Conservation (phyloP, 1,139 yeast species). For the Candida tetrigidarum region DNA sequence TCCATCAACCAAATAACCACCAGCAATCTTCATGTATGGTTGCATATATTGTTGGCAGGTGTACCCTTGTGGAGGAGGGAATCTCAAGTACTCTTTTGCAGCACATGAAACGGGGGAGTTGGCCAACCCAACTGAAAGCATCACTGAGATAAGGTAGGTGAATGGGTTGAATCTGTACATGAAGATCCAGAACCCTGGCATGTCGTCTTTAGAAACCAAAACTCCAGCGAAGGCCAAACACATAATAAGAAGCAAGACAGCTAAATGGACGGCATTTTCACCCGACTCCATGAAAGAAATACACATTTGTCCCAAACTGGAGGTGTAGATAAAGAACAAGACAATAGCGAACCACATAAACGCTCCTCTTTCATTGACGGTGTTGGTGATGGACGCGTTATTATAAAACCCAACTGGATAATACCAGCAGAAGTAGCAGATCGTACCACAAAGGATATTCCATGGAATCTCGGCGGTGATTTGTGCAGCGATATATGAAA, state of each 20-base stretch:
- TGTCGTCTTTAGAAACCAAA: constrained; percentile 23
- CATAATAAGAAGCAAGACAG: constrained; percentile 26
- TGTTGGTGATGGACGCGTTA: constrained; percentile 47
- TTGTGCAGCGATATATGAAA: constrained; percentile 55
- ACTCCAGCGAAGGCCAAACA: constrained; percentile 42
- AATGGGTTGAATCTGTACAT: constrained; percentile 67
- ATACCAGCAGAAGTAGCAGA: constrained; percentile 51
- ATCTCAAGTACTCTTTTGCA: constrained; percentile 26
- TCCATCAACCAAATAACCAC: constrained; percentile 54
- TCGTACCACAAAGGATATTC: constrained; percentile 65
- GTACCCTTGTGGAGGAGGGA: constrained; percentile 45
- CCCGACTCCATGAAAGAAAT: constrained; percentile 40
- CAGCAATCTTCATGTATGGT: constrained; percentile 46
- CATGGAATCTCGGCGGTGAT: constrained; percentile 76
- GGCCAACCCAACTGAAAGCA: constrained; percentile 30
- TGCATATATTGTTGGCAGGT: constrained; percentile 61
- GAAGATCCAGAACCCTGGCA: constrained; percentile 54
- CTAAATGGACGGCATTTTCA: constrained; percentile 42
- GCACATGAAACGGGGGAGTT: constrained; percentile 29
- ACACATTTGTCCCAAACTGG: constrained; percentile 41
- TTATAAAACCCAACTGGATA: constrained; percentile 57
- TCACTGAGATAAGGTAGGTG: constrained; percentile 55
- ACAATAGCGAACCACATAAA: constrained; percentile 48
- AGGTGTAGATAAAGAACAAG: constrained; percentile 33
- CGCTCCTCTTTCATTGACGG: constrained; percentile 40